Evolutionary conservation across 441 rosid species (phyloP), one percentile per base, ranked within the genome.

Genomic region (Jatropha podagrica): DNA sequence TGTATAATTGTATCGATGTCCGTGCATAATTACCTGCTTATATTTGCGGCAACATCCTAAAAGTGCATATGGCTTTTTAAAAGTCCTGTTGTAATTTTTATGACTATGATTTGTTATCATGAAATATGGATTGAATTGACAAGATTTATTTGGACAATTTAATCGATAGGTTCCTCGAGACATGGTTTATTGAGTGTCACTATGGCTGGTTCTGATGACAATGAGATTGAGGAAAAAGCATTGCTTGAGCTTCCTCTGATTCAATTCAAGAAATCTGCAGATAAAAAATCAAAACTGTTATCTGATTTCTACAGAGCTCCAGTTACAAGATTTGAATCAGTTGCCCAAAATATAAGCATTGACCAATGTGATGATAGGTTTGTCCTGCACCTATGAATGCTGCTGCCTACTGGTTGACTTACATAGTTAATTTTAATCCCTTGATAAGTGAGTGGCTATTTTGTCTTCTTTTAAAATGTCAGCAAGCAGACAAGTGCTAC

Each of bases 141-240:
- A n/a, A 15, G 15, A 15, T 68, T 20, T 49, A 6, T 27, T 61
- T 52, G 56, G 37, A 66, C 37, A 42, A 5, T 42, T 63, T 46
- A n/a, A 74, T 69, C 20, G 6, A 23, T 79, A 79, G 86, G 76
- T 79, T 75, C 60, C 69, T 61, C 51, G 27, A 52, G 68, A 77
- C 74, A 81, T 69, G 71, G 76, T 17, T 69, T 71, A 46, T 69
- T 76, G 15, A 70, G 54, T 68, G 68, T 23, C 2, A 46, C 76
- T 9, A 38, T 56, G 40, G 66, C 58, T 37, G 48, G 79, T 73
- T 69, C 42, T 38, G 64, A 75, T 69, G 68, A 49, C 38, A 12
- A 44, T n/a, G 26, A 76, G 61, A 76, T 51, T n/a, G 27, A 46
- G 2, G 73, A 65, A 62, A 66, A 69, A 27, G 69, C 66, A 60